These are phyloP conservation scores for Colletotrichum sansevieriae DNA, from an alignment of 2,329 filamentous ascomycete species.

Conservation along the genomic window DNA sequence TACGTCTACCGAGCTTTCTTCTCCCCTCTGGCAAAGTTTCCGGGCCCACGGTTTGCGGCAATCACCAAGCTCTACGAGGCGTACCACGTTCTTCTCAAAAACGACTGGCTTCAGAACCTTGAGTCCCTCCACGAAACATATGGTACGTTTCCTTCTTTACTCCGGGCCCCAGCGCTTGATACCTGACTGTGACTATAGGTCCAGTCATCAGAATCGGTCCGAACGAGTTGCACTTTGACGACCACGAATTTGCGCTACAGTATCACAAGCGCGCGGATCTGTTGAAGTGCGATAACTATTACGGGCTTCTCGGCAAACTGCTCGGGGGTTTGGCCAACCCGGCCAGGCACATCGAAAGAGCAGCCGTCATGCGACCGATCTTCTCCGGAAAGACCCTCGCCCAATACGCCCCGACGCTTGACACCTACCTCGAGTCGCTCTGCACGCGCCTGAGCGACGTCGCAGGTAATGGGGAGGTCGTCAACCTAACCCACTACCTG, in stretches of 20 bases:
- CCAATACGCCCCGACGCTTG: conserved; percentile 18
- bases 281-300: conserved; percentile 41
- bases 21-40: conserved; percentile 32
- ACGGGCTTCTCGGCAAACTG: conserved; percentile 39
- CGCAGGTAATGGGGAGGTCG: neutral
- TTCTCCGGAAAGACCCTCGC: conserved; percentile 39
- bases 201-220: conserved; percentile 41
- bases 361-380: conserved; percentile 39
- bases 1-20: conserved; percentile 26
- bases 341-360: conserved; percentile 26
- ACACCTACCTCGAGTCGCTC: conserved; percentile 26
- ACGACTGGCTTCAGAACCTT: conserved; percentile 41
- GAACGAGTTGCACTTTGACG: conserved; percentile 41
- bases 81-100: conserved; percentile 40
- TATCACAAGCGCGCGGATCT: conserved; percentile 41
- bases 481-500: conserved; percentile 33
- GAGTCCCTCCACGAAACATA: conserved; percentile 33
- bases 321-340: conserved; percentile 38
- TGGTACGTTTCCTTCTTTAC: conserved; percentile 10
- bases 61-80: conserved; percentile 41
- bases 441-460: conserved; percentile 18
- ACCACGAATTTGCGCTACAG: conserved; percentile 39
- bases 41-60: conserved; percentile 30
- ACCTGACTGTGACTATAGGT: conserved; percentile 8
- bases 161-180: neutral